A percentile compares a stretch with the other conserved stretches of the same genome.
These are phyloP conservation scores for Tillandsia leiboldiana DNA, from an alignment of 176 grass and related monocot species.

Conservation along the genomic window DNA sequence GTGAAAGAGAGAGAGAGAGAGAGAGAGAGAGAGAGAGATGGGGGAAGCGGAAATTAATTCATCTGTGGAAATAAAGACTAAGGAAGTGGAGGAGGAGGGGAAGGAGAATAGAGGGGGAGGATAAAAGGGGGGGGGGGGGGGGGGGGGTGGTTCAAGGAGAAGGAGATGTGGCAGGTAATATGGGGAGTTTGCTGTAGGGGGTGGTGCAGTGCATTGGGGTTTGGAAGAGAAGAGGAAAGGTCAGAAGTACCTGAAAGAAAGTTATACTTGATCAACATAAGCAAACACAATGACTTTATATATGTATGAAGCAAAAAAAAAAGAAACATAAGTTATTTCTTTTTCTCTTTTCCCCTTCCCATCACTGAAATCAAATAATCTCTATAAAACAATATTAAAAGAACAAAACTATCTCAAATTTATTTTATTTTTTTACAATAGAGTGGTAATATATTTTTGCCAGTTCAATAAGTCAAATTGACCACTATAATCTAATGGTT, in stretches of 20 bases:
- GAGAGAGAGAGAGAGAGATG: constrained; percentile 3
- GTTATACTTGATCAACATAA: background rate
- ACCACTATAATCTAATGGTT: too few relatives aligned
- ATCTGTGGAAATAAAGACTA: constrained; percentile 4
- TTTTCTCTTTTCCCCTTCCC: background rate
- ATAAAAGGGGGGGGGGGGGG: background rate
- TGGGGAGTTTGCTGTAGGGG: background rate
- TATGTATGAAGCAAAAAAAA: background rate
- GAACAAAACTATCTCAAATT: too few relatives aligned
- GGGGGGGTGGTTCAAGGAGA: background rate
- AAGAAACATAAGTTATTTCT: background rate
- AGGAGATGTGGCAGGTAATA: background rate
- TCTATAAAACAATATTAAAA: too few relatives aligned
- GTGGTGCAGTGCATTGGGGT: constrained; percentile 29
- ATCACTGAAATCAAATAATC: background rate
- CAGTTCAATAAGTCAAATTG: too few relatives aligned
- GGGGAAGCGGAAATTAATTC: constrained; percentile 5
- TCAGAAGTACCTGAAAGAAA: constrained; percentile 20
- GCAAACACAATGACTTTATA: background rate
- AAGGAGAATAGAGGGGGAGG: background rate
- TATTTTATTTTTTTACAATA: too few relatives aligned
- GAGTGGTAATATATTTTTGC: too few relatives aligned
- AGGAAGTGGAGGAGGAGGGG: background rate
- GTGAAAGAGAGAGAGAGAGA: constrained; percentile 9
- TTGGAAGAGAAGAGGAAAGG: constrained; percentile 28